Conservation (phyloP, 345 rosid genomes). For the Eucalyptus tenuipes region DNA sequence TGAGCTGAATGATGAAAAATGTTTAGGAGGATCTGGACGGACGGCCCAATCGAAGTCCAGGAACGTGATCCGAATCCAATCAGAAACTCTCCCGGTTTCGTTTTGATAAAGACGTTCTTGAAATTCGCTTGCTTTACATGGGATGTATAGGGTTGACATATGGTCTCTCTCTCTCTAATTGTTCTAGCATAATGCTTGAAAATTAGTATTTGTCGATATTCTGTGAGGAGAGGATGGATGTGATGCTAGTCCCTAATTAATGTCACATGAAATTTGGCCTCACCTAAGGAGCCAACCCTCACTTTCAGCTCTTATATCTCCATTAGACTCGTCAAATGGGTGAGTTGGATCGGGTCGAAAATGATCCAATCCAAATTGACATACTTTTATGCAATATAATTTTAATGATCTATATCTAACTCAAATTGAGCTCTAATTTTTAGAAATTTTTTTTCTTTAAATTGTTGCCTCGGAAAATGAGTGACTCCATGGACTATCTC, state of each 20-base stretch:
- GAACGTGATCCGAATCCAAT: background rate
- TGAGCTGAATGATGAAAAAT: background rate
- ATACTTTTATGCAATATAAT: background rate
- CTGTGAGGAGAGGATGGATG: background rate
- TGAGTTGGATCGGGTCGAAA: rapidly evolving
- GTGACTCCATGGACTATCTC: background rate
- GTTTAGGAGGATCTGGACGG: background rate
- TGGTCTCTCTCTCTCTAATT: background rate
- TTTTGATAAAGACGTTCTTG: background rate
- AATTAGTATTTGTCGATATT: background rate
- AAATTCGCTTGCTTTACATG: background rate
- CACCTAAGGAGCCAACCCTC: background rate
- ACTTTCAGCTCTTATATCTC: background rate
- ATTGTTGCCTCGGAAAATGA: background rate
- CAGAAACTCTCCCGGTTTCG: background rate
- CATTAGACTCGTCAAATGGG: rapidly evolving
- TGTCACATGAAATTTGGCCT: background rate
- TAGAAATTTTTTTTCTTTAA: background rate
- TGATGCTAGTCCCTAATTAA: background rate
- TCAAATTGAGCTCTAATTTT: background rate
- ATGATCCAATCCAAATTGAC: background rate
- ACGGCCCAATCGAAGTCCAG: background rate
- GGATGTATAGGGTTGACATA: background rate
- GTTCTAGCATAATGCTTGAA: background rate
- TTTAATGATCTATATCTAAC: background rate